phyloP scores from a whole-genome alignment of 2,329 filamentous ascomycete species.

The Mollisiaceae sp. region DNA sequence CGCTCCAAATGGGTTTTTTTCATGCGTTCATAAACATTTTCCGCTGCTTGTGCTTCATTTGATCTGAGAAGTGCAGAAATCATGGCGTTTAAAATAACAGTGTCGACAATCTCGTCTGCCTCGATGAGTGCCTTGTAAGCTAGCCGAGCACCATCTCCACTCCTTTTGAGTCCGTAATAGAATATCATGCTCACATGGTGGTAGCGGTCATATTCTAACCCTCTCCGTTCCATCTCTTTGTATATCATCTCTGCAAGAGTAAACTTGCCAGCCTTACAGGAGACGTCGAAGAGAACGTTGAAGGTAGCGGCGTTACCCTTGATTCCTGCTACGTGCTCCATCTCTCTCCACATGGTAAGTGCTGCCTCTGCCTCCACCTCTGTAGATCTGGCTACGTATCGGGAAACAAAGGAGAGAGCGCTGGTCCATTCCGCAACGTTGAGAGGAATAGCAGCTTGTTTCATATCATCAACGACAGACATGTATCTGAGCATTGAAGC shows the following conservation, averaged over 20 bases:
- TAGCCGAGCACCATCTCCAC: conserved; percentile 74
- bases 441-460: conserved; percentile 72
- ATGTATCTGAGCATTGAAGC: conserved; percentile 81
- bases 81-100: conserved; percentile 83
- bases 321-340: conserved; percentile 76
- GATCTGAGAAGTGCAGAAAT: conserved; percentile 78
- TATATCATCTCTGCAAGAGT: conserved; percentile 83
- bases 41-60: conserved; percentile 77
- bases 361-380: conserved; percentile 68
- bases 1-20: conserved; percentile 51
- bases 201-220: conserved; percentile 73
- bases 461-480: conserved; percentile 82
- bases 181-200: conserved; percentile 84
- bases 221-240: conserved; percentile 76
- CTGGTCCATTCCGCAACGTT: conserved; percentile 78
- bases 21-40: conserved; percentile 85
- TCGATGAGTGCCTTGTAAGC: conserved; percentile 86
- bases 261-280: conserved; percentile 85
- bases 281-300: conserved; percentile 89
- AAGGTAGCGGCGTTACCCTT: conserved; percentile 80
- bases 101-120: conserved; percentile 86
- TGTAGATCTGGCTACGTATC: conserved; percentile 66
- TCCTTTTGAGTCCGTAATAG: conserved; percentile 76
- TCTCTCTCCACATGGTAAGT: conserved; percentile 82
- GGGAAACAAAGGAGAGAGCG: conserved; percentile 79